Conservation (phyloP, 2,329 filamentous ascomycete genomes). For the Diaporthe destruens region DNA sequence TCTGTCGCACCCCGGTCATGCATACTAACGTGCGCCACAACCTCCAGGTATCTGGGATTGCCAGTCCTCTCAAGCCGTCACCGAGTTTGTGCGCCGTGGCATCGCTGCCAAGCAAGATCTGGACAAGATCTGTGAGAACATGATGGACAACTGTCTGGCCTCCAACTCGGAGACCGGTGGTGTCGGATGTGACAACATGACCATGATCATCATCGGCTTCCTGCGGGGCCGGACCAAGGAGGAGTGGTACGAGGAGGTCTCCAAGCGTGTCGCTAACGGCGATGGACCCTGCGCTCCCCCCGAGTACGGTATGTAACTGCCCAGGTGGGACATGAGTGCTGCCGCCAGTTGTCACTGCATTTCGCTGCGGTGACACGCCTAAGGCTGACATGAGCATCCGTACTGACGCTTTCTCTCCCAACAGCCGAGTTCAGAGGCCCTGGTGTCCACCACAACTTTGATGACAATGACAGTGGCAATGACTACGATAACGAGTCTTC, state of each 20-base stretch:
- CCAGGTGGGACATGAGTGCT: neutral
- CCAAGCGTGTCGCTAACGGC: conserved; percentile 92
- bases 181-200: conserved; percentile 99
- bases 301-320: conserved; percentile 91
- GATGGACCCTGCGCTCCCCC: conserved; percentile 98
- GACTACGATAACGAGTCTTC: conserved; percentile 75
- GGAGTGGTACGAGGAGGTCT: conserved; percentile 98
- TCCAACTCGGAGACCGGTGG: conserved; percentile 98
- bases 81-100: conserved; percentile 96
- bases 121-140: conserved; percentile 97
- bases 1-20: neutral
- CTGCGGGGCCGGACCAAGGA: conserved; percentile 93
- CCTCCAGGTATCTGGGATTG: conserved; percentile 97
- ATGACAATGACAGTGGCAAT: conserved; percentile 83
- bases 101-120: conserved; percentile 97
- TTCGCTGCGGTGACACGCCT: neutral
- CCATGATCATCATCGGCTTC: conserved; percentile 91
- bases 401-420: conserved; percentile 45
- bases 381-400: neutral
- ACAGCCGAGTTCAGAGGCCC: conserved; percentile 88
- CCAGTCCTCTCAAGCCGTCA: conserved; percentile 95
- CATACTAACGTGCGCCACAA: neutral
- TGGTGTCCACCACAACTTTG: conserved; percentile 84
- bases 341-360: neutral
- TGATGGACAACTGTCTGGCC: conserved; percentile 99